Conservation (phyloP, 2,329 filamentous ascomycete species). For the Ceratocystis papillata region DNA sequence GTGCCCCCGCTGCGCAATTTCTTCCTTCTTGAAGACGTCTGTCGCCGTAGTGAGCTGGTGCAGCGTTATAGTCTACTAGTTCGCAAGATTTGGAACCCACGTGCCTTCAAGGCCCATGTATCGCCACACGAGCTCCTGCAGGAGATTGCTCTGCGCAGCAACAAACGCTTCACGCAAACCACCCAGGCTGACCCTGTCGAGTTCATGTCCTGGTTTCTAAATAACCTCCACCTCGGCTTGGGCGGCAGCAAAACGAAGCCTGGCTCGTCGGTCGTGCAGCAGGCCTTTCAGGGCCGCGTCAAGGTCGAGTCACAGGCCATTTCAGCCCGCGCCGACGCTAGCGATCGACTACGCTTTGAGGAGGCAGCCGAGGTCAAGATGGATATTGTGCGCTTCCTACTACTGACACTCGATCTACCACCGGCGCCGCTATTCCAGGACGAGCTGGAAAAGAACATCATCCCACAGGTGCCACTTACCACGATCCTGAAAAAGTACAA, state of each 20-base stretch:
- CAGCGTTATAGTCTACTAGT: constrained; percentile 81
- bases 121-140: constrained; percentile 95
- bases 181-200: constrained; percentile 91
- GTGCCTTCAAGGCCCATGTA: constrained; percentile 91
- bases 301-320: constrained; percentile 91
- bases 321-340: constrained; percentile 76
- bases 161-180: constrained; percentile 84
- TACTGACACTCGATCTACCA: constrained; percentile 87
- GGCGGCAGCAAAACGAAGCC: constrained; percentile 83
- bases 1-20: constrained; percentile 83
- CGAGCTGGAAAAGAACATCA: constrained; percentile 88
- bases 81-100: constrained; percentile 95
- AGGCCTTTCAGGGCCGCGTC: constrained; percentile 83
- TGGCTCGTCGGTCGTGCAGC: constrained; percentile 74
- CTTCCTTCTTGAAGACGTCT: constrained; percentile 77
- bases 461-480: constrained; percentile 78
- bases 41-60: constrained; percentile 62
- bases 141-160: constrained; percentile 80
- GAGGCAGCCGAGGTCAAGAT: constrained; percentile 73
- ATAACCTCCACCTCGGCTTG: constrained; percentile 83
- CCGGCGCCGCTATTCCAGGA: constrained; percentile 92
- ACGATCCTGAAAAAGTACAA: constrained; percentile 87
- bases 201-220: constrained; percentile 94
- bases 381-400: constrained; percentile 69
- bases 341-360: constrained; percentile 83